Evolutionary conservation across 2,329 filamentous ascomycete species (phyloP), one percentile per base, ranked within the genome.

Genomic region (Diaporthe vexans): DNA sequence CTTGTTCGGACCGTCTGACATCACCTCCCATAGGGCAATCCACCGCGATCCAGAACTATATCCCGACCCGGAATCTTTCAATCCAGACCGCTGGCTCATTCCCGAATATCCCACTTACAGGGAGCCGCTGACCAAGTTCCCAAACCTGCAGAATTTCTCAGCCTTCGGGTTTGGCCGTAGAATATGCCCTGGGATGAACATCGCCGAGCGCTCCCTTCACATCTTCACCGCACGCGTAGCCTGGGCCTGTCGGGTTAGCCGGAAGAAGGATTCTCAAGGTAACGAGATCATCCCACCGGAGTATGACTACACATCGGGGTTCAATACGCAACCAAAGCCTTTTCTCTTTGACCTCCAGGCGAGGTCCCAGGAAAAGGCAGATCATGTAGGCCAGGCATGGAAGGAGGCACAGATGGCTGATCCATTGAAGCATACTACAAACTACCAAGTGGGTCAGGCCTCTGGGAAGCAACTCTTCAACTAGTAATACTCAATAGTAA

Each of bases 261-360:
- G 56, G 56, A 40, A 40, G 33, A 59, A 59, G 56, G 56, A 59
- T 24, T 59, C 33, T 37, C 56, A 37, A 40, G 56, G 56, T 24
- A 59, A 59, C 11, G 56, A 59, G 37, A 40, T 59, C 56, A 24
- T 59, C 11, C 56, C 56, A 11, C 56, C 56, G 4, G 56, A 40
- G 21, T 59, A 59, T 19, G 17, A 63, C 58, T 63, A 63, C 17
- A 63, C 37, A 17, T 6, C 37, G 1, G 58, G 37, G 11, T 26
- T 59, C 56, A 59, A 61, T 6, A 61, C 58, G n/a, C 35, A 61
- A 61, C 58, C 58, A 61, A 43, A 21, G 37, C 24, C 40, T 2
- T 63, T 63, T 21, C 40, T 15, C 59, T 46, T 63, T 63, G 59
- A 63, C 59, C 40, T 63, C 59, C 24, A 46, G 59, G 59, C 59